Conservation (phyloP, 2,329 filamentous ascomycete genomes). For the Neopestalotiopsis rosae region DNA sequence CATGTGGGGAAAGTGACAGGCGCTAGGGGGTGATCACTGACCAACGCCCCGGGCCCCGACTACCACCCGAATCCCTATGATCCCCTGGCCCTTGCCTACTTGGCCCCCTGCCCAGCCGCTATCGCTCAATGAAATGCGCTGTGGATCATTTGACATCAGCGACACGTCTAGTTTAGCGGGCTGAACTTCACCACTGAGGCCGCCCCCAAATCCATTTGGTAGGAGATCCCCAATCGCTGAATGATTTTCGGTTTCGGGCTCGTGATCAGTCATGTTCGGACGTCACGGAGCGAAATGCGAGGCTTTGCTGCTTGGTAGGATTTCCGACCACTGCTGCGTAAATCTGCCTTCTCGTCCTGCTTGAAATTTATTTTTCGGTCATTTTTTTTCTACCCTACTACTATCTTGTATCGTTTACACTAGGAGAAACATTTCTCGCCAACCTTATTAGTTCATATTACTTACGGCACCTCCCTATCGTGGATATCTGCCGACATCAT, state of each 20-base stretch:
- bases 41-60: too few relatives aligned
- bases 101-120: not conserved
- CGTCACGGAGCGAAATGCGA: constrained; percentile 3
- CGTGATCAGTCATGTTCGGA: constrained; percentile 12
- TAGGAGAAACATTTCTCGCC: not conserved
- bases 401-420: not conserved
- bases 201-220: not conserved
- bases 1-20: not conserved
- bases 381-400: not conserved
- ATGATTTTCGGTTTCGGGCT: not conserved
- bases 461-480: not conserved
- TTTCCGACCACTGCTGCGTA: not conserved
- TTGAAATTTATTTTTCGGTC: not conserved
- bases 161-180: not conserved
- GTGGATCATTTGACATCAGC: constrained; percentile 17
- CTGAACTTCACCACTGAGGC: not conserved
- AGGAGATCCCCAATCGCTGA: not conserved
- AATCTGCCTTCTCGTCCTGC: not conserved
- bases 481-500: not conserved
- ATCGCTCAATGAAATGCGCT: constrained; percentile 8
- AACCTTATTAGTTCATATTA: not conserved
- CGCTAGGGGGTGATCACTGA: too few relatives aligned
- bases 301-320: not conserved
- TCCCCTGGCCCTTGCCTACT: not conserved
- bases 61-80: not conserved